phyloP scores from a whole-genome alignment of 306 rosid genomes.

The Abrus precatorius region DNA sequence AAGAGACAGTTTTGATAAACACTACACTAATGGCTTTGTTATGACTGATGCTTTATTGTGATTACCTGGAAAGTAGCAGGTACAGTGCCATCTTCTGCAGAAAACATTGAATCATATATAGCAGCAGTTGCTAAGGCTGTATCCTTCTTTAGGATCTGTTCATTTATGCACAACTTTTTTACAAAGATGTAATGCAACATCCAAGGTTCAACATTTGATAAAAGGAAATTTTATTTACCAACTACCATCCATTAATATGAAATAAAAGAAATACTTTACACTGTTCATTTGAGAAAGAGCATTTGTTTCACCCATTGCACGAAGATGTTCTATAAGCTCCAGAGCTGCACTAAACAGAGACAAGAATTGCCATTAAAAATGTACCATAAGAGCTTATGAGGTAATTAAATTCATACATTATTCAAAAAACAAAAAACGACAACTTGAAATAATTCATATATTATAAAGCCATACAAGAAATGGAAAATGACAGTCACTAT shows the following conservation, averaged over 20 bases:
- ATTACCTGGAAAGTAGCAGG: conserved; percentile 98
- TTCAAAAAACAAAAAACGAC: conserved; percentile 3
- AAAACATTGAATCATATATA: conserved; percentile 94
- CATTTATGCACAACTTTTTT: conserved; percentile 29
- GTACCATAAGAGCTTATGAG: conserved; percentile 26
- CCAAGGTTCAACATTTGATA: conserved; percentile 26
- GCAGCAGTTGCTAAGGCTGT: conserved; percentile 95
- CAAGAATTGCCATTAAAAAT: conserved; percentile 28
- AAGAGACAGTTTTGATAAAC: conserved; percentile 15
- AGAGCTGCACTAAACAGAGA: conserved; percentile 66
- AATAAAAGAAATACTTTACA: conserved; percentile 54
- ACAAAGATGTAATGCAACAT: conserved; percentile 22
- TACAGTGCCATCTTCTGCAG: conserved; percentile 87
- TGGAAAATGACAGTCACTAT: conserved; percentile 31
- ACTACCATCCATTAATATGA: conserved; percentile 25
- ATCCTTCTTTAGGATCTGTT: conserved; percentile 84
- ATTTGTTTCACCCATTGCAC: conserved; percentile 94
- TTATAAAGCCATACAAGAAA: background rate
- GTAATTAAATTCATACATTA: conserved; percentile 8
- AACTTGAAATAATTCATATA: conserved; percentile 9
- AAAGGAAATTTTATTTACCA: conserved; percentile 10
- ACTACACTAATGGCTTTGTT: conserved; percentile 10
- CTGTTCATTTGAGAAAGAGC: conserved; percentile 81
- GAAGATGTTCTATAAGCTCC: conserved; percentile 92
- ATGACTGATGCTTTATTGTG: conserved; percentile 17